Evolutionary conservation across 306 rosid genomes (phyloP).

Genomic region (Vigna radiata): DNA sequence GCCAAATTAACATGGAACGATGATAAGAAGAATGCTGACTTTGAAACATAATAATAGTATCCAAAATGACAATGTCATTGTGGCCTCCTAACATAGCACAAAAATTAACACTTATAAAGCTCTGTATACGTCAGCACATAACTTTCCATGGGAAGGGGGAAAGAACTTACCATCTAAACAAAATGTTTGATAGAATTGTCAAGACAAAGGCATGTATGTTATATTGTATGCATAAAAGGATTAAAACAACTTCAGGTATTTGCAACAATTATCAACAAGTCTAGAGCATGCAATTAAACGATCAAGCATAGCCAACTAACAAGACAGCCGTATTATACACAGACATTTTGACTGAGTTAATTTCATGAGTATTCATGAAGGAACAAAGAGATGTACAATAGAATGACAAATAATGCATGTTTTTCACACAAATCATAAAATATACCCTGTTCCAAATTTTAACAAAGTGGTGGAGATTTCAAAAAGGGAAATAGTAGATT

Average conservation of each 20-base stretch:
- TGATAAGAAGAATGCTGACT: not conserved
- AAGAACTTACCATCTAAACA: conserved; percentile 30
- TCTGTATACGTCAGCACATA: not conserved
- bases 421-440: not conserved
- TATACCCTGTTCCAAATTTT: not conserved
- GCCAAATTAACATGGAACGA: not conserved
- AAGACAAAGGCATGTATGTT: conserved; percentile 2
- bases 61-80: conserved; percentile 22
- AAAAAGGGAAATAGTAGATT: conserved; percentile 4
- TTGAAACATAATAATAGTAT: conserved; percentile 17
- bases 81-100: not conserved
- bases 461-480: conserved; percentile 12
- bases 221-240: conserved; percentile 1
- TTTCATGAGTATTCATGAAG: conserved; percentile 6
- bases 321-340: not conserved
- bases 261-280: conserved; percentile 9
- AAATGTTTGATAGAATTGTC: conserved; percentile 24
- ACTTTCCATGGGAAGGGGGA: conserved; percentile 4
- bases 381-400: not conserved
- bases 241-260: not conserved
- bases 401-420: conserved; percentile 23
- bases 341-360: conserved; percentile 12
- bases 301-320: conserved; percentile 6
- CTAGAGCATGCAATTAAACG: conserved; percentile 12
- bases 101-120: not conserved